Evolutionary conservation across 2,329 filamentous ascomycete genomes (phyloP).

Genomic region (Aspergillus pseudotamarii): DNA sequence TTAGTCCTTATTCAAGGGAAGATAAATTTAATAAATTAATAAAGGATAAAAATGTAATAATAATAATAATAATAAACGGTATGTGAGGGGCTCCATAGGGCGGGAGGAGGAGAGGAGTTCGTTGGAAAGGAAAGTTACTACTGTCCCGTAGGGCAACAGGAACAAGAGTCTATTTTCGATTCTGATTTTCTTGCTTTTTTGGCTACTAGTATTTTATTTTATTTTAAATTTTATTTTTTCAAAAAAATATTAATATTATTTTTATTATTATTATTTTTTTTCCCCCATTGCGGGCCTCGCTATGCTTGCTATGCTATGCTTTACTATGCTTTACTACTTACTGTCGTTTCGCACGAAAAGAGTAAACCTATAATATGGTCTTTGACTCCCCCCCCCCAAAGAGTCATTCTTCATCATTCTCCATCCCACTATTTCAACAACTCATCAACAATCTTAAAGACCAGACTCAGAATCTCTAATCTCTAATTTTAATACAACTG

Average conservation of each 20-base stretch:
- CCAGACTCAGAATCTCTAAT: slow-evolving; percentile 7
- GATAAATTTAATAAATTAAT: slow-evolving; percentile 1
- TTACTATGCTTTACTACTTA: slow-evolving; percentile 3
- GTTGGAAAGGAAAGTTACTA: slow-evolving; percentile 9
- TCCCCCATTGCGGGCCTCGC: neutral
- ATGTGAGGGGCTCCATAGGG: slow-evolving; percentile 6
- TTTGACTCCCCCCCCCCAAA: slow-evolving; percentile 5
- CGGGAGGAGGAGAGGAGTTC: slow-evolving; percentile 10
- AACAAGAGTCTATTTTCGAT: slow-evolving; percentile 8
- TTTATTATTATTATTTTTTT: neutral
- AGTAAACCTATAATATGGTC: slow-evolving; percentile 14
- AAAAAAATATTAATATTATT: neutral
- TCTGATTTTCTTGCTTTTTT: slow-evolving; percentile 1
- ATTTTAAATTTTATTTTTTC: neutral
- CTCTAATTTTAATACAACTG: slow-evolving; percentile 9
- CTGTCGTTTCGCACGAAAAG: slow-evolving; percentile 12
- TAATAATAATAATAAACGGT: neutral
- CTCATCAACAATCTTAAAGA: neutral
- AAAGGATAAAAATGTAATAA: slow-evolving; percentile 5
- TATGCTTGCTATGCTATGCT: slow-evolving; percentile 1
- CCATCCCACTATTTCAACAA: neutral
- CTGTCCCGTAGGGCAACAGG: neutral
- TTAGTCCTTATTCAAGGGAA: neutral
- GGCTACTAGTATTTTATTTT: neutral
- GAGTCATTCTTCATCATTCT: neutral